phyloP scores from a whole-genome alignment of 495 filamentous ascomycete species.

The Trichoderma orchidacearum region DNA sequence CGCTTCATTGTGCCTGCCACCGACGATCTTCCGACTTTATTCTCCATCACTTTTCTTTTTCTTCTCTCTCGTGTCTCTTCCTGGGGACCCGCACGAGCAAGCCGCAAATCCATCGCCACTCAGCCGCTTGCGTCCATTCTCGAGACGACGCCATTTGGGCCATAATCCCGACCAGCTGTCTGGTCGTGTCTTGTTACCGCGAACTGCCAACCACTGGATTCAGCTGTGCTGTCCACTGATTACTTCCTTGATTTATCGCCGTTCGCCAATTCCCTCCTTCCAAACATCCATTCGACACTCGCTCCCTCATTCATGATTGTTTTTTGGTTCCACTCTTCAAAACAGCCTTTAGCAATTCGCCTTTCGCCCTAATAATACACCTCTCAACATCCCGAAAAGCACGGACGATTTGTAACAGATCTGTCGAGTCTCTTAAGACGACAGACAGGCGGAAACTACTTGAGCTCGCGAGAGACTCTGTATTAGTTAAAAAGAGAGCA shows the following conservation, averaged over 20 bases:
- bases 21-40: not conserved
- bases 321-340: not conserved
- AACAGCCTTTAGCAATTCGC: not conserved
- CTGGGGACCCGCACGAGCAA: not conserved
- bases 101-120: not conserved
- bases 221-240: constrained; percentile 1
- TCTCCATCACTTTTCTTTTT: constrained; percentile 1
- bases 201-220: not conserved
- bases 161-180: not conserved
- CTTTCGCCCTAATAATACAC: not conserved
- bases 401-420: too few species aligned
- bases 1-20: not conserved
- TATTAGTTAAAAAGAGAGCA: not conserved
- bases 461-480: not conserved
- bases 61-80: not conserved
- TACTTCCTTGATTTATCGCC: not conserved
- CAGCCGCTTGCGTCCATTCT: not conserved
- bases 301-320: not conserved
- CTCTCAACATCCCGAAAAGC: too few species aligned
- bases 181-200: not conserved
- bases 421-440: too few species aligned
- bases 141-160: not conserved
- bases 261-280: not conserved
- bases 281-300: not conserved
- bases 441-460: not conserved